phyloP scores from a whole-genome alignment of 176 grass and related monocot species.

The Paspalum notatum region DNA sequence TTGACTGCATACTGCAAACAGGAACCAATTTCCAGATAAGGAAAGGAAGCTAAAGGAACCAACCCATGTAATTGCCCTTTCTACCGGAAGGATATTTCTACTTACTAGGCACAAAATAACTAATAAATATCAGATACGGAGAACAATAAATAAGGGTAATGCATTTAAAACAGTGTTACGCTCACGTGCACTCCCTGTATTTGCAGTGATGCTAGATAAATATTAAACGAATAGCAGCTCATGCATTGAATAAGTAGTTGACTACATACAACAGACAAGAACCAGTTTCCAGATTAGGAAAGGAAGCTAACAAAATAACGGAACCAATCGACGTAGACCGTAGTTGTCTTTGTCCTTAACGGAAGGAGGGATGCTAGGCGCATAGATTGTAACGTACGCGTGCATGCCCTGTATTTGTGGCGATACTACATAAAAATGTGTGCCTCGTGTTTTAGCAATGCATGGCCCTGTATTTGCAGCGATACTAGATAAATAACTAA shows the following conservation, averaged over 20 bases:
- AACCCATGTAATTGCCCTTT: neutral
- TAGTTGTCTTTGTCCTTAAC: neutral
- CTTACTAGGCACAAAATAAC: neutral
- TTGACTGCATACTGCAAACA: neutral
- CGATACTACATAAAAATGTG: too few relatives aligned
- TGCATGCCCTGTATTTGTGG: too few relatives aligned
- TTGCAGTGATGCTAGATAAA: neutral
- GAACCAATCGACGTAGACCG: neutral
- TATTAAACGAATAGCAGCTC: neutral
- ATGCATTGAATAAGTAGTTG: constrained; percentile 7
- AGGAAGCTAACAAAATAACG: neutral
- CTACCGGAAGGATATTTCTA: neutral
- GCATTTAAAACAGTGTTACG: neutral
- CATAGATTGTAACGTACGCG: too few relatives aligned
- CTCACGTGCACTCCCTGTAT: neutral
- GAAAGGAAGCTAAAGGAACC: neutral
- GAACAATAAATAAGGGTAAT: neutral
- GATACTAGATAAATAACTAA: too few relatives aligned
- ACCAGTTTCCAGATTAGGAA: neutral
- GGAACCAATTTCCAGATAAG: neutral
- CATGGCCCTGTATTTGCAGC: too few relatives aligned
- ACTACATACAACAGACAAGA: neutral
- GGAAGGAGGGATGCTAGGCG: neutral
- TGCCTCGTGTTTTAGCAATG: too few relatives aligned
- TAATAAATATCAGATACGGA: neutral